phyloP scores from a whole-genome alignment of 257 asterid species.

The Solanum chiquidenum region DNA sequence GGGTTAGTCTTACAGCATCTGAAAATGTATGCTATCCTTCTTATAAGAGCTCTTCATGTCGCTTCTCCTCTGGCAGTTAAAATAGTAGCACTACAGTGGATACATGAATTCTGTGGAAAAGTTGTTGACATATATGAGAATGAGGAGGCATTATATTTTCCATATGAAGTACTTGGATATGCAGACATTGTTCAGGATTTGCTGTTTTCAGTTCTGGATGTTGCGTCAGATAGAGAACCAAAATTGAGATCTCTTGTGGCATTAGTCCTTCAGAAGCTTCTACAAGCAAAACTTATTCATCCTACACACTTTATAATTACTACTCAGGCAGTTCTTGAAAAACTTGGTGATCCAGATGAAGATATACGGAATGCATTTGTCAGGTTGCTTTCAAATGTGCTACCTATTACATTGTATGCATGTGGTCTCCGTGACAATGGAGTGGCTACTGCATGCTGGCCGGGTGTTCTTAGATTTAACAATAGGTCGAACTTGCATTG shows the following conservation, averaged over 20 bases:
- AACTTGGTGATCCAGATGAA: conserved; percentile 83
- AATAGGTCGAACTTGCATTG: conserved; percentile 45
- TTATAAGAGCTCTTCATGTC: conserved; percentile 54
- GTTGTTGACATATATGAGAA: conserved; percentile 34
- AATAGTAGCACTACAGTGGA: conserved; percentile 74
- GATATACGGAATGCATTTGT: conserved; percentile 52
- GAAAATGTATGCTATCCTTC: conserved; percentile 44
- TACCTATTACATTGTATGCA: conserved; percentile 57
- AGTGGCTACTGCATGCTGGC: conserved; percentile 28
- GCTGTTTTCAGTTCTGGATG: conserved; percentile 56
- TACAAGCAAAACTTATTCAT: conserved; percentile 78
- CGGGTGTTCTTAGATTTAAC: conserved; percentile 33
- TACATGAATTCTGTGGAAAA: conserved; percentile 52
- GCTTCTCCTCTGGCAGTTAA: conserved; percentile 75
- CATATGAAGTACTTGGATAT: conserved; percentile 61
- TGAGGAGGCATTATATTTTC: conserved; percentile 36
- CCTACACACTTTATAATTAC: conserved; percentile 52
- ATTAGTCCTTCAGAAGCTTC: conserved; percentile 56
- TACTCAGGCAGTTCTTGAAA: conserved; percentile 71
- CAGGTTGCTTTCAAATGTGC: conserved; percentile 59
- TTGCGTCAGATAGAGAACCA: conserved; percentile 85
- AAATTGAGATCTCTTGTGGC: conserved; percentile 73
- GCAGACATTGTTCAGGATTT: conserved; percentile 51
- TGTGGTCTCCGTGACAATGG: conserved; percentile 58
- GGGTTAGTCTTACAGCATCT: conserved; percentile 42